Evolutionary conservation across 73 alveolate genomes (phyloP).

Genomic region (Durusdinium trenchii): DNA sequence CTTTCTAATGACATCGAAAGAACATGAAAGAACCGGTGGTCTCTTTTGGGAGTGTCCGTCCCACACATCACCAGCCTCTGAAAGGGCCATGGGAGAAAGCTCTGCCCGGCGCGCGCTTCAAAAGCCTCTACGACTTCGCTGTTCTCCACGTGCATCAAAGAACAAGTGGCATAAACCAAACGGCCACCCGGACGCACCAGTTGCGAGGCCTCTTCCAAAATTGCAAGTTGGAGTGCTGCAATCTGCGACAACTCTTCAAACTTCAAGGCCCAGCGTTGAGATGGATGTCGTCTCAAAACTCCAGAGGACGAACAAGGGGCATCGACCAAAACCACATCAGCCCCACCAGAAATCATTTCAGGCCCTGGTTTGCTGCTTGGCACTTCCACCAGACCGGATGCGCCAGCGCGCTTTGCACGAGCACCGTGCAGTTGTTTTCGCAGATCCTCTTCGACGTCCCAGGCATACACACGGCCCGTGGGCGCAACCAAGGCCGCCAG

Average conservation of each 20-base stretch:
- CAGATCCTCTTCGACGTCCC: slow-evolving; percentile 60
- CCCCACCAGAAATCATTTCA: neutral
- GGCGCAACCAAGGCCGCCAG: slow-evolving; percentile 59
- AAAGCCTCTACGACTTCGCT: slow-evolving; percentile 24
- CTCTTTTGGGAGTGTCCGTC: neutral
- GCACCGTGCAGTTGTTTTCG: slow-evolving; percentile 79
- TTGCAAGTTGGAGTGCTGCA: slow-evolving; percentile 15
- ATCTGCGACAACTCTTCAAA: neutral
- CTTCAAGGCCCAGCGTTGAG: slow-evolving; percentile 79
- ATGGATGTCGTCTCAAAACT: slow-evolving; percentile 60
- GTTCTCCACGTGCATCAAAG: slow-evolving; percentile 64
- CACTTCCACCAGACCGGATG: neutral
- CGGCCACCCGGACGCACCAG: slow-evolving; percentile 64
- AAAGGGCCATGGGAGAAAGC: slow-evolving; percentile 45
- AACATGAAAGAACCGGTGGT: too few species aligned
- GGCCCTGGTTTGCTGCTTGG: neutral
- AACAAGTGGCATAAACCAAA: slow-evolving; percentile 78
- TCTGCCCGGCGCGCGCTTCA: neutral
- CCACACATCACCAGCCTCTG: slow-evolving; percentile 16
- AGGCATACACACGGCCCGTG: slow-evolving; percentile 43
- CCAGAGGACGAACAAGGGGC: slow-evolving; percentile 93
- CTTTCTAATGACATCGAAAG: too few species aligned
- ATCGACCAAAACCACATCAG: slow-evolving; percentile 59
- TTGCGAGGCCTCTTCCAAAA: slow-evolving; percentile 47
- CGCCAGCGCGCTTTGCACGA: neutral